phyloP scores from a whole-genome alignment of 2,329 filamentous ascomycete genomes.

The Trichoderma endophyticum region DNA sequence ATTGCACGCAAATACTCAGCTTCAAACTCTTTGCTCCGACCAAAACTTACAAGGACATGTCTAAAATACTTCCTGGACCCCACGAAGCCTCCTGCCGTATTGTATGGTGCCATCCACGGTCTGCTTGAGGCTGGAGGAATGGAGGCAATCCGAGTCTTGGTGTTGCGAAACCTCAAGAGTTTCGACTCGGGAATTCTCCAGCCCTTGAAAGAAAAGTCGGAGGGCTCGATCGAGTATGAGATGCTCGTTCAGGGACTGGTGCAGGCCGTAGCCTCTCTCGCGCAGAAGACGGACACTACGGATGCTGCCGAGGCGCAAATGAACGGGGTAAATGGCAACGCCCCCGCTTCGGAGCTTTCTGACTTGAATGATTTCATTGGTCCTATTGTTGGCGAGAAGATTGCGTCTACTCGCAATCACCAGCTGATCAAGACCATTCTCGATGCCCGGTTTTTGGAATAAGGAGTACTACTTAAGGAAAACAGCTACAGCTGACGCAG shows the following conservation, averaged over 20 bases:
- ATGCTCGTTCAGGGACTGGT: slow-evolving; percentile 56
- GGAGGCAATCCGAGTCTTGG: slow-evolving; percentile 55
- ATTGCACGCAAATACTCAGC: slow-evolving; percentile 79
- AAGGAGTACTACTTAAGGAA: neutral
- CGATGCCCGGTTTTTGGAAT: slow-evolving; percentile 54
- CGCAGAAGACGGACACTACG: slow-evolving; percentile 30
- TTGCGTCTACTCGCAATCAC: slow-evolving; percentile 45
- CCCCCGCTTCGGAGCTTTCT: slow-evolving; percentile 37
- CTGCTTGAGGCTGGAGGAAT: slow-evolving; percentile 71
- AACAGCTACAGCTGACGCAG: neutral
- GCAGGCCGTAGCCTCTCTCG: slow-evolving; percentile 49
- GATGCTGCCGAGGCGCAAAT: slow-evolving; percentile 34
- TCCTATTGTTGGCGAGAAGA: slow-evolving; percentile 49
- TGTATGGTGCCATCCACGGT: slow-evolving; percentile 85
- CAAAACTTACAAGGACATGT: slow-evolving; percentile 87
- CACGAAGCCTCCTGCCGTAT: slow-evolving; percentile 73
- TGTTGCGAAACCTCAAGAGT: slow-evolving; percentile 53
- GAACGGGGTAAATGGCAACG: slow-evolving; percentile 41
- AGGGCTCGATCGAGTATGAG: slow-evolving; percentile 49
- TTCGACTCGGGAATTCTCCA: slow-evolving; percentile 54
- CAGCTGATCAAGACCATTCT: slow-evolving; percentile 50
- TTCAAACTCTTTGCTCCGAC: slow-evolving; percentile 76
- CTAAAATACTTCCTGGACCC: slow-evolving; percentile 90
- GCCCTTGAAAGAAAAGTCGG: slow-evolving; percentile 51
- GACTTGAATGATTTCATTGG: slow-evolving; percentile 56